A percentile compares a stretch with the other conserved stretches of the same genome.
phyloP scores from a whole-genome alignment of 371 early-diverging fungal species.

The Mucor circinelloides region DNA sequence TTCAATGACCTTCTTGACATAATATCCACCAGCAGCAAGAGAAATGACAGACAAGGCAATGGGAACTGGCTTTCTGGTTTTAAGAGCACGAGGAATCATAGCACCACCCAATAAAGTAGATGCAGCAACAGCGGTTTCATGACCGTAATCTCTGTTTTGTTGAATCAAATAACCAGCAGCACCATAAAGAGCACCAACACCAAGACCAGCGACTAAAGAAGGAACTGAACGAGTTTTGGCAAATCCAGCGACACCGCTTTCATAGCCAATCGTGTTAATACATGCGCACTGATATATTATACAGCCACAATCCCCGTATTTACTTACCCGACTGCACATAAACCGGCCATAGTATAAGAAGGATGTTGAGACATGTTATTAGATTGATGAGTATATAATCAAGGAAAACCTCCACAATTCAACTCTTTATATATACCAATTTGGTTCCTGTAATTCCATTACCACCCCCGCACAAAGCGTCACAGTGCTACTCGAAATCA shows the following conservation, averaged over 20 bases:
- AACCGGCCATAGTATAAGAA: slow-evolving; percentile 53
- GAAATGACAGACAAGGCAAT: slow-evolving; percentile 46
- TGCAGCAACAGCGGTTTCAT: slow-evolving; percentile 64
- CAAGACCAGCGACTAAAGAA: slow-evolving; percentile 67
- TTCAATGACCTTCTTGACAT: slow-evolving; percentile 55
- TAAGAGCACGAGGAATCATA: slow-evolving; percentile 64
- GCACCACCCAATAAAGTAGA: slow-evolving; percentile 58
- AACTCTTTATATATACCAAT: not conserved
- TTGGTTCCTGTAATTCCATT: not conserved
- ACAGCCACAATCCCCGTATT: not conserved
- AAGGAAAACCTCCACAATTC: not conserved
- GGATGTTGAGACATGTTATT: slow-evolving; percentile 48
- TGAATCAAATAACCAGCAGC: slow-evolving; percentile 63
- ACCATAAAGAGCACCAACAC: slow-evolving; percentile 63
- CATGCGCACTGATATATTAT: no score
- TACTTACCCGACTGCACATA: slow-evolving; percentile 42
- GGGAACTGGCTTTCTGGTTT: slow-evolving; percentile 54
- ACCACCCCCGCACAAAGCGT: not conserved
- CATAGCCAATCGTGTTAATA: not conserved
- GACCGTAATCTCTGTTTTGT: slow-evolving; percentile 68
- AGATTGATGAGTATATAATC: not conserved
- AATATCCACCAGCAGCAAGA: slow-evolving; percentile 48
- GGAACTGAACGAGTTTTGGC: slow-evolving; percentile 59
- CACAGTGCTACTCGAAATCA: not conserved
- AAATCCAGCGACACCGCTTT: slow-evolving; percentile 68